These are phyloP conservation scores for Sequoia sempervirens DNA, from an alignment of 75 land plant species.

Conservation along the genomic window DNA sequence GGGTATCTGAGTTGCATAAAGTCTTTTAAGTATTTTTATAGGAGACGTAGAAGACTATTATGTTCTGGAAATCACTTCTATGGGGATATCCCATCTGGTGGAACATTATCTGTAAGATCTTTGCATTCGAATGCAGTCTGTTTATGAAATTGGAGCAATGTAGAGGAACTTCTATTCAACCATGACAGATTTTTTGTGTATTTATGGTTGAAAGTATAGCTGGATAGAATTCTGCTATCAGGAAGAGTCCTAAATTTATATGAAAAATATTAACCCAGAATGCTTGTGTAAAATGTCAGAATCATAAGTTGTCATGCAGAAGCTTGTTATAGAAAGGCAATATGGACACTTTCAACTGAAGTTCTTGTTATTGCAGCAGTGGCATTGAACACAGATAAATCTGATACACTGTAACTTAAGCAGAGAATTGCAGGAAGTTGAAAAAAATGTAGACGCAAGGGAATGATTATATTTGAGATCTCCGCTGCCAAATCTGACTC, in stretches of 20 bases:
- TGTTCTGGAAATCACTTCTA: background rate
- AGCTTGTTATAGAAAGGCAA: background rate
- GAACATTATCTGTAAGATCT: background rate
- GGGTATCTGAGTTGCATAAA: background rate
- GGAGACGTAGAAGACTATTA: slow-evolving; percentile 4
- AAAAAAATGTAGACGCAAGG: background rate
- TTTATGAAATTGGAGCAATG: background rate
- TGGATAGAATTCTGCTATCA: background rate
- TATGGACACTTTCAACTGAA: background rate
- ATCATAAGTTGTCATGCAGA: background rate
- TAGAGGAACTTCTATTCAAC: background rate
- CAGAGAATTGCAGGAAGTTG: background rate
- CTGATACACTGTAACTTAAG: background rate
- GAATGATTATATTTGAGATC: background rate
- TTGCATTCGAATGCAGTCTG: background rate
- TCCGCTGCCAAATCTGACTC: background rate
- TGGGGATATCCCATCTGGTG: background rate
- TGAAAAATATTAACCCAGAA: background rate
- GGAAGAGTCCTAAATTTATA: background rate
- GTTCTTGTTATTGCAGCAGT: background rate
- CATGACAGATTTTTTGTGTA: background rate
- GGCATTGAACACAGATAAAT: background rate
- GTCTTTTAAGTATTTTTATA: slow-evolving; percentile 11
- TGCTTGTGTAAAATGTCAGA: background rate
- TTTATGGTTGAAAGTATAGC: background rate